Evolutionary conservation across 371 early-diverging fungal genomes (phyloP).

Genomic region (Amoeboaphelidium protococcarum): DNA sequence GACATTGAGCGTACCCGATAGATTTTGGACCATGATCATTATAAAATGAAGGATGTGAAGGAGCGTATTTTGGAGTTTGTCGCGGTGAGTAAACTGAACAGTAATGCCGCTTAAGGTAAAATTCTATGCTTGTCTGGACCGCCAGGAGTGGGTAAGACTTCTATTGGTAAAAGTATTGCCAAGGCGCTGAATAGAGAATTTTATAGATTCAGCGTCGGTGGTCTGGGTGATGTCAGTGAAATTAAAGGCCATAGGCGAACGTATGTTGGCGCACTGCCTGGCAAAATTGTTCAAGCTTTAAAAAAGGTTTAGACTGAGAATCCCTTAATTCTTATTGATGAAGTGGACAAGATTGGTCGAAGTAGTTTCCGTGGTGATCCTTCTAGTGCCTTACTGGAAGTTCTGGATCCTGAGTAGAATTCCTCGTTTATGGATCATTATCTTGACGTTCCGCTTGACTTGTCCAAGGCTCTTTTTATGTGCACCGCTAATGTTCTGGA

Average conservation of each 20-base stretch:
- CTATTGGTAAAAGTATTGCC: constrained; percentile 87
- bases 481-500: constrained; percentile 89
- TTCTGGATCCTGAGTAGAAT: constrained; percentile 92
- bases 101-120: constrained; percentile 84
- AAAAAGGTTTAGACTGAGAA: constrained; percentile 92
- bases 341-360: constrained; percentile 86
- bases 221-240: constrained; percentile 86
- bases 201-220: constrained; percentile 86
- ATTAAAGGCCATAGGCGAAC: constrained; percentile 95
- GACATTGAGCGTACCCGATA: constrained; percentile 45
- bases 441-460: constrained; percentile 88
- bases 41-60: constrained; percentile 93
- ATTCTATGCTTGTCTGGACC: constrained; percentile 87
- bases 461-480: constrained; percentile 84
- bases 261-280: constrained; percentile 98
- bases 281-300: constrained; percentile 87
- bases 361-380: constrained; percentile 81
- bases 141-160: constrained; percentile 90
- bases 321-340: constrained; percentile 86
- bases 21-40: constrained; percentile 89
- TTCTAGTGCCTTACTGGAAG: constrained; percentile 76
- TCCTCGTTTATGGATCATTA: constrained; percentile 86
- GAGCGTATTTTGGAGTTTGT: constrained; percentile 91
- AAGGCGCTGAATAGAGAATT: constrained; percentile 77
- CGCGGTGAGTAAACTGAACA: constrained; percentile 82